A percentile compares a stretch with the other conserved stretches of the same genome.
These are phyloP conservation scores for Acer campestre DNA, from an alignment of 345 rosid genomes.

Conservation along the genomic window DNA sequence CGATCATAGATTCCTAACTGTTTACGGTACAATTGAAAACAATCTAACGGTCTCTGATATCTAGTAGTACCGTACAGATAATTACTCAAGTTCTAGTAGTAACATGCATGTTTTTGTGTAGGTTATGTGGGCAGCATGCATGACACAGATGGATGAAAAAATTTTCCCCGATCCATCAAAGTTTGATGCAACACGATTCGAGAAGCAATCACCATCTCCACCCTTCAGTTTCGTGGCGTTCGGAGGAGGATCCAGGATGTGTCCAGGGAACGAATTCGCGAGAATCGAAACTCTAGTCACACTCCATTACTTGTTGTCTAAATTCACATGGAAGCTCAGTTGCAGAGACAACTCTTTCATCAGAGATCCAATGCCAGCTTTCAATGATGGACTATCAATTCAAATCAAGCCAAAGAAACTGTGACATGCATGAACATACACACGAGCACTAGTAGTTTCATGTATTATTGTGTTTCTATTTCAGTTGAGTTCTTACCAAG, in stretches of 20 bases:
- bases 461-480: background rate
- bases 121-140: slow-evolving; percentile 33
- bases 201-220: slow-evolving; percentile 26
- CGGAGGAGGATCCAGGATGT: slow-evolving; percentile 30
- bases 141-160: slow-evolving; percentile 39
- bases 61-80: too few species aligned
- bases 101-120: background rate
- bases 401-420: slow-evolving; percentile 23
- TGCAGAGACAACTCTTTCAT: background rate
- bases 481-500: background rate
- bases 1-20: too few species aligned
- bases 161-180: slow-evolving; percentile 32
- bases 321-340: slow-evolving; percentile 27
- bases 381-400: slow-evolving; percentile 20
- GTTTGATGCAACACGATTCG: slow-evolving; percentile 33
- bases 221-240: slow-evolving; percentile 36
- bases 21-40: too few species aligned
- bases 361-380: slow-evolving; percentile 25
- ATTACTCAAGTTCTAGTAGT: too few species aligned
- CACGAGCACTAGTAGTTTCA: background rate
- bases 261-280: slow-evolving; percentile 41
- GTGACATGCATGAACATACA: background rate
- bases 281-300: slow-evolving; percentile 35
- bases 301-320: slow-evolving; percentile 30
- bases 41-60: too few species aligned